phyloP scores from a whole-genome alignment of 2,329 filamentous ascomycete genomes.

The Rutstroemia sp. region DNA sequence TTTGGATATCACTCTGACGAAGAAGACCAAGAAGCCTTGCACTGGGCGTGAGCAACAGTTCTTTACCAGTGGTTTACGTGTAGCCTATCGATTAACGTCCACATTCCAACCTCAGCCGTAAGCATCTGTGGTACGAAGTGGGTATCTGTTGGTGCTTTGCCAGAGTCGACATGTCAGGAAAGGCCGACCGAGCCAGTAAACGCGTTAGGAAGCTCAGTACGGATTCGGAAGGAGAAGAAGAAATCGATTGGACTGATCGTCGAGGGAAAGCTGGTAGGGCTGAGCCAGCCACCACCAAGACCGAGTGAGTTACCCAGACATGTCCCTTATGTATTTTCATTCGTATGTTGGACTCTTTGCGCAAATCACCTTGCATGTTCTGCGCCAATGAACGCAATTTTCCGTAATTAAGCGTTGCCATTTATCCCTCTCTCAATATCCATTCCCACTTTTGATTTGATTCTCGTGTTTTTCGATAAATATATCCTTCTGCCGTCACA shows the following conservation, averaged over 20 bases:
- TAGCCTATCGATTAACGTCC: background rate
- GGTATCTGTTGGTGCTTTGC: background rate
- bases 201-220: conserved; percentile 24
- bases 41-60: background rate
- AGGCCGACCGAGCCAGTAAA: conserved; percentile 22
- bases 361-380: conserved; percentile 1
- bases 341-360: no score
- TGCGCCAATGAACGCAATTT: background rate
- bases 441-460: conserved; percentile 5
- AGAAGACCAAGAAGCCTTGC: background rate
- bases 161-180: conserved; percentile 18
- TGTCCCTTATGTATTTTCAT: background rate
- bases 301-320: conserved; percentile 16
- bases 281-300: conserved; percentile 16
- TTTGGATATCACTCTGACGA: background rate
- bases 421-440: background rate
- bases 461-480: background rate
- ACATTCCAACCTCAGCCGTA: background rate
- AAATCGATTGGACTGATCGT: conserved; percentile 18
- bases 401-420: conserved; percentile 7
- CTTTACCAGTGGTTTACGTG: background rate
- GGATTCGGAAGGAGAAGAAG: conserved; percentile 23
- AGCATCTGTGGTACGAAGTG: background rate
- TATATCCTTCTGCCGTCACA: background rate
- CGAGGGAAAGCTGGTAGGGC: conserved; percentile 15